phyloP scores from a whole-genome alignment of 139 green algal genomes.

The Chloropicon primus region DNA sequence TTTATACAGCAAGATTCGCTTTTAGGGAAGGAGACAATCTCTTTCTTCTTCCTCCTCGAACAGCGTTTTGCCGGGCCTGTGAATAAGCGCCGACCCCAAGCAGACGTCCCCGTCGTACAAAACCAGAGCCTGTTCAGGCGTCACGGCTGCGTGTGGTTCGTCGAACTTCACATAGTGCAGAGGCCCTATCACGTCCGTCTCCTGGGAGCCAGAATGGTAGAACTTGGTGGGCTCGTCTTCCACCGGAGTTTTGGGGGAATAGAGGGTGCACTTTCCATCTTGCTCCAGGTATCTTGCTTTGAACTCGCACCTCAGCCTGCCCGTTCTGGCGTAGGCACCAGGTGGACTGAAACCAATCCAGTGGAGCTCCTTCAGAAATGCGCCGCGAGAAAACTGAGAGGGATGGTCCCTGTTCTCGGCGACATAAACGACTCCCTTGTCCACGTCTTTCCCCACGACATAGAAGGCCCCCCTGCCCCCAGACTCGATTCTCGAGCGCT shows the following conservation, averaged over 20 bases:
- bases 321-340: constrained; percentile 5
- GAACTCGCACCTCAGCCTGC: constrained; percentile 13
- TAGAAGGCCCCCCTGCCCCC: constrained; percentile 36
- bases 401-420: constrained; percentile 38
- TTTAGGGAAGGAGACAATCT: constrained; percentile 16
- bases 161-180: constrained; percentile 30
- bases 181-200: neutral
- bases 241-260: too few relatives aligned
- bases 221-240: neutral
- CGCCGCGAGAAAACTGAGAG: constrained; percentile 32
- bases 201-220: neutral
- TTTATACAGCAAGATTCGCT: constrained; percentile 3
- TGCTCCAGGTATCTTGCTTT: constrained; percentile 41
- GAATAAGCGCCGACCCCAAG: constrained; percentile 39
- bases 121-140: constrained; percentile 55
- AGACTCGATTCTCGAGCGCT: constrained; percentile 44
- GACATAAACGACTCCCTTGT: constrained; percentile 26
- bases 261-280: constrained; percentile 14
- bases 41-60: constrained; percentile 14
- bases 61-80: constrained; percentile 21
- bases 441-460: constrained; percentile 48
- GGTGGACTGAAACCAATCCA: constrained; percentile 36
- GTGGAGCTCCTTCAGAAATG: constrained; percentile 22
- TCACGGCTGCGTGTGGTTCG: constrained; percentile 31
- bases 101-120: constrained; percentile 56